Evolutionary conservation across 2,329 filamentous ascomycete species (phyloP).

Genomic region (Ceratocystis smalleyi): DNA sequence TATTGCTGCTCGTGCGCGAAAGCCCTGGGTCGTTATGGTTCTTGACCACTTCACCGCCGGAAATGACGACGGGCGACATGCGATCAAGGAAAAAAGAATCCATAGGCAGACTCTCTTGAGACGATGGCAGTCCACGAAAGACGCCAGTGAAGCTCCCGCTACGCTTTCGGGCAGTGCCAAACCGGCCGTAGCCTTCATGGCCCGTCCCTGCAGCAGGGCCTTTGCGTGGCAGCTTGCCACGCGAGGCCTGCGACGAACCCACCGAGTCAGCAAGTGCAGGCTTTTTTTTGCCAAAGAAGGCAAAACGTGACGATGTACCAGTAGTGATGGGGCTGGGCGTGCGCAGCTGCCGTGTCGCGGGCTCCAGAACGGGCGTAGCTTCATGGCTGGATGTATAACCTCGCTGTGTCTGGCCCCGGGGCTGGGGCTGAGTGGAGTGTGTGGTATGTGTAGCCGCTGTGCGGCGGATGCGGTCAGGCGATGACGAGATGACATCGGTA

Average conservation of each 20-base stretch:
- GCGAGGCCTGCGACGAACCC: slow-evolving; percentile 29
- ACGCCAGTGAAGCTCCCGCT: slow-evolving; percentile 43
- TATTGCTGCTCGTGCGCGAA: slow-evolving; percentile 34
- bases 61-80: slow-evolving; percentile 51
- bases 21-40: slow-evolving; percentile 34
- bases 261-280: slow-evolving; percentile 18
- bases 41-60: slow-evolving; percentile 46
- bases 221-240: slow-evolving; percentile 46
- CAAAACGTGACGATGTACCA: slow-evolving; percentile 48
- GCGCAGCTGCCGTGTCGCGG: slow-evolving; percentile 24
- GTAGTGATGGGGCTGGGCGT: slow-evolving; percentile 42
- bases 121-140: slow-evolving; percentile 30
- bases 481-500: slow-evolving; percentile 7
- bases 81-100: slow-evolving; percentile 46
- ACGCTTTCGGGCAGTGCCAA: slow-evolving; percentile 45
- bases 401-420: not conserved
- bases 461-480: slow-evolving; percentile 2
- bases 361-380: slow-evolving; percentile 19
- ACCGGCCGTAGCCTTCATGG: slow-evolving; percentile 67
- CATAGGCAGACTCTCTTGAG: slow-evolving; percentile 36
- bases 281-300: slow-evolving; percentile 63
- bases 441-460: not conserved
- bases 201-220: slow-evolving; percentile 86
- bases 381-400: not conserved
- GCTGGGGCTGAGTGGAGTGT: not conserved